Conservation (phyloP, 2,329 filamentous ascomycete genomes). For the Clonostachys solani region DNA sequence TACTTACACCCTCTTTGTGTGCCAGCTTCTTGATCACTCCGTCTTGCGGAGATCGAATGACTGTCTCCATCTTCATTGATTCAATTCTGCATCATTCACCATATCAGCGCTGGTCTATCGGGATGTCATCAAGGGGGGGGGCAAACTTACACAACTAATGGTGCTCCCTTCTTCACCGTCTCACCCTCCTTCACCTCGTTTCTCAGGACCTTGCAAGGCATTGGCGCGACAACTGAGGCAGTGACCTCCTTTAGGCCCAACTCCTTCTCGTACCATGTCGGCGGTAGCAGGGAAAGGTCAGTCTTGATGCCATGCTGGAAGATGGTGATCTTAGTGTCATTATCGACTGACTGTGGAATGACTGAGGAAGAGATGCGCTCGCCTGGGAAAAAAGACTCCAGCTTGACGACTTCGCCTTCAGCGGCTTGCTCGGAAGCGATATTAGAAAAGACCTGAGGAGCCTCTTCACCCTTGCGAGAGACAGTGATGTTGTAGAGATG, state of each 20-base stretch:
- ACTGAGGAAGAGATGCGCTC: slow-evolving; percentile 78
- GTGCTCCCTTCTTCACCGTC: slow-evolving; percentile 76
- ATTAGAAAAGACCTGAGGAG: slow-evolving; percentile 34
- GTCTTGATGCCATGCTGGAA: slow-evolving; percentile 68
- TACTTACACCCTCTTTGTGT: slow-evolving; percentile 68
- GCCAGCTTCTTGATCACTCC: slow-evolving; percentile 69
- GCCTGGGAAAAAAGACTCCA: slow-evolving; percentile 66
- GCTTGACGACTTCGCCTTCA: slow-evolving; percentile 16
- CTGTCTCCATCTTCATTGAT: slow-evolving; percentile 89
- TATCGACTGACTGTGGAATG: slow-evolving; percentile 49
- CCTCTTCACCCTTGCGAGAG: slow-evolving; percentile 31
- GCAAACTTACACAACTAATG: slow-evolving; percentile 70
- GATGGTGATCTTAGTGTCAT: slow-evolving; percentile 63
- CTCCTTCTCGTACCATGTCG: slow-evolving; percentile 83
- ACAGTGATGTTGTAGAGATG: slow-evolving; percentile 42
- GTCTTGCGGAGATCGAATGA: slow-evolving; percentile 72
- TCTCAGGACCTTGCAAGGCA: slow-evolving; percentile 94
- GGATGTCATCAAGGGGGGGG: neutral
- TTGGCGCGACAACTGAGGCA: slow-evolving; percentile 85
- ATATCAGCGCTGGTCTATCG: neutral
- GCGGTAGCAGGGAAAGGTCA: slow-evolving; percentile 52
- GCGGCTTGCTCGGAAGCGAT: slow-evolving; percentile 34
- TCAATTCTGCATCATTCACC: slow-evolving; percentile 53
- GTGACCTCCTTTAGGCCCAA: slow-evolving; percentile 75
- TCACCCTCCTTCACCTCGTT: slow-evolving; percentile 85